Conservation (phyloP, 169 alveolate genomes). For the Eimeria sp. region DNA sequence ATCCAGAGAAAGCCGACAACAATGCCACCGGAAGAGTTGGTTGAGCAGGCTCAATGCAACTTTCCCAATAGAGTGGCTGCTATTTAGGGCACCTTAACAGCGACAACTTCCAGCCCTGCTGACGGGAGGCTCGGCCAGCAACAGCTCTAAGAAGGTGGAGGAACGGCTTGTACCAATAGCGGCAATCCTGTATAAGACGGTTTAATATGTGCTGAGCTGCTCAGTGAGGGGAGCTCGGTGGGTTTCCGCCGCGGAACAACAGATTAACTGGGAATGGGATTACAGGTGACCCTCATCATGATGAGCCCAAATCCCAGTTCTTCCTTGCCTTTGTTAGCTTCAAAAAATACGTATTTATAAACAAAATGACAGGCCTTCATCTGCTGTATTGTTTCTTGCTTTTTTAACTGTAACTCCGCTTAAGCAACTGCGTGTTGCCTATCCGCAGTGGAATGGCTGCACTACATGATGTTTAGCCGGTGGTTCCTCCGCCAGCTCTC, state of each 20-base stretch:
- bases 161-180: neutral
- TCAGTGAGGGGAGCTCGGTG: neutral
- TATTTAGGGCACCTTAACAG: neutral
- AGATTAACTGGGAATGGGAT: conserved; percentile 30
- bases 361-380: neutral
- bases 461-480: neutral
- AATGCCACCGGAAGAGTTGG: neutral
- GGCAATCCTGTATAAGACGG: neutral
- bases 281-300: conserved; percentile 18
- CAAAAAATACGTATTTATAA: neutral
- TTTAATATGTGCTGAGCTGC: neutral
- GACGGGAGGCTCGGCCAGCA: neutral
- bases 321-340: neutral
- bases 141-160: neutral
- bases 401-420: neutral
- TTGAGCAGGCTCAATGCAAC: neutral
- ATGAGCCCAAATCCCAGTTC: neutral
- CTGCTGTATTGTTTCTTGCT: neutral
- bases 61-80: neutral
- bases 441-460: neutral
- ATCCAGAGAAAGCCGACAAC: neutral
- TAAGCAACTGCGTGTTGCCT: neutral
- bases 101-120: neutral
- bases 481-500: neutral
- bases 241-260: neutral